These are phyloP conservation scores for Lipomyces sp. DNA, from an alignment of 805 yeast species.

Conservation along the genomic window DNA sequence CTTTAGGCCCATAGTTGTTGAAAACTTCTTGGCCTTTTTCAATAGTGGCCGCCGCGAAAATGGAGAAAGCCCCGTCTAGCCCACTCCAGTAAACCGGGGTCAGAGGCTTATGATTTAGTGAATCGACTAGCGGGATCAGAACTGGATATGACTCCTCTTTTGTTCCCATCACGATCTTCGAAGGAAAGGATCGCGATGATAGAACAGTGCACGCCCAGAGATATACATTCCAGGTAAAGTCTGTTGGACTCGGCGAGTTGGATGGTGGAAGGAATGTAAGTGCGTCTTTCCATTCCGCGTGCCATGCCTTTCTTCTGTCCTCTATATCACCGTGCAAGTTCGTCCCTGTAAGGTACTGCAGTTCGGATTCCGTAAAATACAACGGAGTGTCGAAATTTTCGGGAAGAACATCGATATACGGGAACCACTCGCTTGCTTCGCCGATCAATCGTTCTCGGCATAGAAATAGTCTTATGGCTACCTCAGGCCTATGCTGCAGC, in stretches of 20 bases:
- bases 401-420: slow-evolving; percentile 54
- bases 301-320: slow-evolving; percentile 44
- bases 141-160: slow-evolving; percentile 47
- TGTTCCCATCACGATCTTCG: slow-evolving; percentile 47
- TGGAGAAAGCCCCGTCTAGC: slow-evolving; percentile 39
- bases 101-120: slow-evolving; percentile 66
- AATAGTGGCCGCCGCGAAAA: slow-evolving; percentile 35
- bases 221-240: slow-evolving; percentile 39
- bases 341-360: slow-evolving; percentile 57
- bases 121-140: slow-evolving; percentile 73
- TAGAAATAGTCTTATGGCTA: slow-evolving; percentile 20
- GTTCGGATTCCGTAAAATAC: slow-evolving; percentile 58
- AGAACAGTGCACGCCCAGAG: slow-evolving; percentile 73
- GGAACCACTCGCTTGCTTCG: slow-evolving; percentile 36
- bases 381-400: slow-evolving; percentile 56
- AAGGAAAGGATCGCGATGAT: slow-evolving; percentile 78
- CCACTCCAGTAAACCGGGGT: slow-evolving; percentile 63
- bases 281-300: slow-evolving; percentile 57
- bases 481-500: slow-evolving; percentile 6
- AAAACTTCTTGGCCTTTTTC: slow-evolving; percentile 51
- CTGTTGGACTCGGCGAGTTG: neutral
- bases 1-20: slow-evolving; percentile 85
- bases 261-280: slow-evolving; percentile 16
- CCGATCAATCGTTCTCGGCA: slow-evolving; percentile 15
- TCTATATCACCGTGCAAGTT: slow-evolving; percentile 59